Percentiles rank a stretch among this genome's conserved stretches.
These are phyloP conservation scores for Lachancea meyersii DNA, from an alignment of 805 yeast genomes.

Conservation along the genomic window DNA sequence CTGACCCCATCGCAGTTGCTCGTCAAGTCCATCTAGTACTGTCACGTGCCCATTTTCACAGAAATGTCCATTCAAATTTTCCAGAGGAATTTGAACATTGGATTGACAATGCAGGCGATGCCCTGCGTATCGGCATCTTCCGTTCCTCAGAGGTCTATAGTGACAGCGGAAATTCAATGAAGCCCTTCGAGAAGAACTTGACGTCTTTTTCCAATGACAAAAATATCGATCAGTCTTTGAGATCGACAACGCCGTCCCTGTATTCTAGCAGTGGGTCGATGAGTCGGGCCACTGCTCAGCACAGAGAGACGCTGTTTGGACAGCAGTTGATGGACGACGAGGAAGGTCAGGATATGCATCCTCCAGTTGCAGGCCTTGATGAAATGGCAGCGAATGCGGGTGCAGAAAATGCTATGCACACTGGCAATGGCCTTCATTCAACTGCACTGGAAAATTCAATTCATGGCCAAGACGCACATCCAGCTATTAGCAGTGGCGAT, in stretches of 20 bases:
- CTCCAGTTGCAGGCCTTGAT: neutral
- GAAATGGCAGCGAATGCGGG: neutral
- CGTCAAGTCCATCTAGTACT: constrained; percentile 13
- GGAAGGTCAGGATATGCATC: neutral
- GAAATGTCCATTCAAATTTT: constrained; percentile 9
- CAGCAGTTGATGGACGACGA: neutral
- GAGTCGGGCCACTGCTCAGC: neutral
- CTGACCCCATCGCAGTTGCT: constrained; percentile 39
- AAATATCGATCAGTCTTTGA: neutral
- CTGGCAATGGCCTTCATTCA: neutral
- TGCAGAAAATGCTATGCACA: neutral
- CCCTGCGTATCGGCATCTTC: neutral
- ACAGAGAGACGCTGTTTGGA: constrained; percentile 1
- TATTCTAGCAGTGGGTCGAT: constrained; percentile 3
- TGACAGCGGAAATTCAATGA: neutral
- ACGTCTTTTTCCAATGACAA: constrained; percentile 5
- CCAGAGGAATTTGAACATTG: constrained; percentile 26
- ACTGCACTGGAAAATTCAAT: neutral
- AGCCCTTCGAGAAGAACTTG: neutral
- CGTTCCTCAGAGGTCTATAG: neutral
- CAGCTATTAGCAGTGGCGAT: neutral
- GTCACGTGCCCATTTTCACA: neutral
- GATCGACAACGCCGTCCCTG: neutral
- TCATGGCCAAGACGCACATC: neutral
- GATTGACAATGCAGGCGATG: neutral